phyloP scores from a whole-genome alignment of 2,329 filamentous ascomycete species.

The Fusarium xylarioides region DNA sequence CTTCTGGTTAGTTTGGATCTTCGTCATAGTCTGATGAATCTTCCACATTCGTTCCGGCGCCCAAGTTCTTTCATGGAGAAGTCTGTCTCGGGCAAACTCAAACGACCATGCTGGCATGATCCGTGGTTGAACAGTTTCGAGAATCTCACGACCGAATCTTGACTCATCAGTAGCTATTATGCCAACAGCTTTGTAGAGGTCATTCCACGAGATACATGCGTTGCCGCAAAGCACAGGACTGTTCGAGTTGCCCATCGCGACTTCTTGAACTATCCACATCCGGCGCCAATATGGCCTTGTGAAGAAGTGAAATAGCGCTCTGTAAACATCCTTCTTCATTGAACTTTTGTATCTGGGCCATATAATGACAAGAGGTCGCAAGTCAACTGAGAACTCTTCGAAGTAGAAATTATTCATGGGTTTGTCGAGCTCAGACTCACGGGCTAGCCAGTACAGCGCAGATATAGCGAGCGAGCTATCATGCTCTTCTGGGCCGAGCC shows the following conservation, averaged over 20 bases:
- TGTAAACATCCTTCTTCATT: background rate
- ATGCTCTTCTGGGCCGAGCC: background rate
- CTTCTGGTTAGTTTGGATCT: too few relatives aligned
- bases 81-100: background rate
- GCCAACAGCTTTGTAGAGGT: too few relatives aligned
- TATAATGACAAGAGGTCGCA: background rate
- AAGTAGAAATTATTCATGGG: too few relatives aligned
- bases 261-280: background rate
- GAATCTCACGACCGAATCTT: background rate
- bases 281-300: background rate
- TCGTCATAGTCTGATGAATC: background rate
- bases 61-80: background rate
- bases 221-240: accelerated
- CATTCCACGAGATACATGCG: accelerated
- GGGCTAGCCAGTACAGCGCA: background rate
- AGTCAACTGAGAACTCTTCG: background rate
- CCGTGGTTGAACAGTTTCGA: background rate
- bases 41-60: background rate
- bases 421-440: too few relatives aligned
- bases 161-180: too few relatives aligned
- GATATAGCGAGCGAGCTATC: background rate
- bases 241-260: accelerated
- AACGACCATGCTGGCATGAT: background rate
- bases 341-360: accelerated
- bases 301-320: accelerated